Evolutionary conservation across 139 green algal species (phyloP).

Genomic region (Tetraselmis chui): DNA sequence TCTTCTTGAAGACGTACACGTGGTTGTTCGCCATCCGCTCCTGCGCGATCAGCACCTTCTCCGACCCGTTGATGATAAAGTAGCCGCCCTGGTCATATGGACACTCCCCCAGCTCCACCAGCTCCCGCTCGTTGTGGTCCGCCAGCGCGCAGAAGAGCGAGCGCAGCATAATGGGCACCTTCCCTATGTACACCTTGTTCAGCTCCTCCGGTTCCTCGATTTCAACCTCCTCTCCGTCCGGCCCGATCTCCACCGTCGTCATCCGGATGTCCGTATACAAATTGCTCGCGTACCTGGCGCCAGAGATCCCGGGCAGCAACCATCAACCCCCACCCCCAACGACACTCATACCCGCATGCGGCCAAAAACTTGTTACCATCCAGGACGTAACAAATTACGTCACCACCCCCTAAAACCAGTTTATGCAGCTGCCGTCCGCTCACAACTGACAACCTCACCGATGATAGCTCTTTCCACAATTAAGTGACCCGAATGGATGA

Average conservation of each 20-base stretch:
- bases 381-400: no score
- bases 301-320: no score
- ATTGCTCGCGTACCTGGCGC: no score
- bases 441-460: no score
- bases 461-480: no score
- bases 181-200: not conserved
- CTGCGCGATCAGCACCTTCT: constrained; percentile 97
- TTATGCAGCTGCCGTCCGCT: no score
- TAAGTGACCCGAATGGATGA: not conserved
- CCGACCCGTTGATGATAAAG: constrained; percentile 97
- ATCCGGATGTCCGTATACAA: no score
- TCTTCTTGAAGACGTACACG: constrained; percentile 32
- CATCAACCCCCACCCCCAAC: no score
- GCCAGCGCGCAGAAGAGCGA: not conserved
- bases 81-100: constrained; percentile 84
- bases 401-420: no score
- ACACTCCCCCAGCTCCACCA: constrained; percentile 41
- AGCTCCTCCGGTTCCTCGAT: not conserved
- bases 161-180: not conserved
- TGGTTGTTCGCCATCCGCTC: constrained; percentile 48
- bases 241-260: no score
- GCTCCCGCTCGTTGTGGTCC: not conserved
- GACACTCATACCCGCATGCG: no score
- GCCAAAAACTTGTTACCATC: no score
- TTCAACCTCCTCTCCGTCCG: not conserved